Percentiles rank a stretch among this genome's conserved stretches.
Evolutionary conservation across 2,329 filamentous ascomycete species (phyloP).

Genomic region (Arthrobotrys sinensis): DNA sequence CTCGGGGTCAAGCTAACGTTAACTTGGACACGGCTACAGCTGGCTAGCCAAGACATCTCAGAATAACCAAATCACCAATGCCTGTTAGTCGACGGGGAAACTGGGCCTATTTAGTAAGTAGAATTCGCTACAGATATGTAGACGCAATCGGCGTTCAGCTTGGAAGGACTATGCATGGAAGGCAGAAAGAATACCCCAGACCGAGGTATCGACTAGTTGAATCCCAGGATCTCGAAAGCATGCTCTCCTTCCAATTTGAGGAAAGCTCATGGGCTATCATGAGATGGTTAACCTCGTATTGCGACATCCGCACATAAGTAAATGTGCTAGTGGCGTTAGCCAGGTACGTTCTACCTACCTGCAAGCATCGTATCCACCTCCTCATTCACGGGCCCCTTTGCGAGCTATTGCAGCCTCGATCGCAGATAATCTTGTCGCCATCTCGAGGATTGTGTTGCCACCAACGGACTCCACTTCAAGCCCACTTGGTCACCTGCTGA

Average conservation of each 20-base stretch:
- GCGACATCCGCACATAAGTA: constrained; percentile 16
- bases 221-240: constrained; percentile 9
- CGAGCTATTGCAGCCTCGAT: background rate
- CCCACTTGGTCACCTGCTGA: constrained; percentile 10
- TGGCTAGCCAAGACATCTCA: background rate
- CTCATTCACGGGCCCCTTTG: background rate
- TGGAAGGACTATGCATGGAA: constrained; percentile 14
- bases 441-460: constrained; percentile 30
- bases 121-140: background rate
- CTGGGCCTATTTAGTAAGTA: background rate
- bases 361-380: constrained; percentile 11
- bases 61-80: too few species aligned
- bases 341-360: background rate
- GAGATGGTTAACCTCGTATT: constrained; percentile 19
- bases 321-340: background rate
- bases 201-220: constrained; percentile 17
- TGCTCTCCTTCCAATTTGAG: constrained; percentile 26
- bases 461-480: constrained; percentile 2
- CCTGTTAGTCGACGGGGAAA: background rate
- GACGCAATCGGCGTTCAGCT: background rate
- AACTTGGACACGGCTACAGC: too few species aligned
- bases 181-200: constrained; percentile 18
- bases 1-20: too few species aligned
- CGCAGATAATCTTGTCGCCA: background rate
- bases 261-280: constrained; percentile 6